Conservation (phyloP, 148 eudicot genomes). For the Rhododendron vialii region DNA sequence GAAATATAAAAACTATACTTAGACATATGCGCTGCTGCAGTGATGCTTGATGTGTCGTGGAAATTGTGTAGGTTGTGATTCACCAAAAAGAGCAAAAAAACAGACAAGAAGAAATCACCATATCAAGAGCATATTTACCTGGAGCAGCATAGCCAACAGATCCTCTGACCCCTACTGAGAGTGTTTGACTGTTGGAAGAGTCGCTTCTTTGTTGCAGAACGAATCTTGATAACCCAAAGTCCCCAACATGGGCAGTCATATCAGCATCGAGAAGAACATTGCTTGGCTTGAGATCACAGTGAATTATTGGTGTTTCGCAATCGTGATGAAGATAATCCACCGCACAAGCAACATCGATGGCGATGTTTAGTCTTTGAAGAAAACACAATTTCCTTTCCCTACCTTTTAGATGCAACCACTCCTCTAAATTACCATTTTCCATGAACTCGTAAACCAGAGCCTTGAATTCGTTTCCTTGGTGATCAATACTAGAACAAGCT, state of each 20-base stretch:
- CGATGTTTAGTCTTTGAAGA: constrained; percentile 11
- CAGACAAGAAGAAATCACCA: background rate
- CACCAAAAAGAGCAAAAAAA: background rate
- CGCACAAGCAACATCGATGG: constrained; percentile 11
- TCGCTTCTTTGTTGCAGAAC: background rate
- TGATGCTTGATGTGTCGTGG: background rate
- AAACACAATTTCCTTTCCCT: background rate
- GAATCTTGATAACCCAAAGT: constrained; percentile 13
- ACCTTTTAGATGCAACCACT: constrained; percentile 4
- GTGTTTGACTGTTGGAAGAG: background rate
- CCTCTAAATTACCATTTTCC: constrained; percentile 8
- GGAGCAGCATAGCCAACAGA: constrained; percentile 13
- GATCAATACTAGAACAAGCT: constrained; percentile 10
- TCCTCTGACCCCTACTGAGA: constrained; percentile 6
- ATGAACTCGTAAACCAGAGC: constrained; percentile 12
- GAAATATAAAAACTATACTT: background rate
- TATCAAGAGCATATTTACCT: background rate
- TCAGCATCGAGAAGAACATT: constrained; percentile 14
- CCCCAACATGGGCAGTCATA: constrained; percentile 11
- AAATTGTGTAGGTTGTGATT: background rate
- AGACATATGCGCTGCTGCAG: background rate
- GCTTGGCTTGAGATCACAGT: constrained; percentile 15
- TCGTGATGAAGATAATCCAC: constrained; percentile 11
- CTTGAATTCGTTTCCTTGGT: constrained; percentile 8
- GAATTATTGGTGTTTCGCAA: constrained; percentile 6